Evolutionary conservation across 805 yeast genomes (phyloP).

Genomic region (Ogataea ramenticola): DNA sequence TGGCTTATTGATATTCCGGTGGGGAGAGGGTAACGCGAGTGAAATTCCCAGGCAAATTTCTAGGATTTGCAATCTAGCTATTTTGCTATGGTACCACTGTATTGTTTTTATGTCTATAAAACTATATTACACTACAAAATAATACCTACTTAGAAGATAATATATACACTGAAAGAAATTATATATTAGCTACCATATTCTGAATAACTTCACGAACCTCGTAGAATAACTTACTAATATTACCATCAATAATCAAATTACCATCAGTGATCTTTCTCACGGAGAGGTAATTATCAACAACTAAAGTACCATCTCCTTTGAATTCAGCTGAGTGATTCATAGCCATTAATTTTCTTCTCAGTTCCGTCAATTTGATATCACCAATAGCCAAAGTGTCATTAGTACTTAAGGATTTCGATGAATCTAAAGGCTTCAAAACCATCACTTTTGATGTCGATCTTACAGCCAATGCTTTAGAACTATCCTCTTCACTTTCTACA

Average conservation of each 20-base stretch:
- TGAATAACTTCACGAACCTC: conserved; percentile 66
- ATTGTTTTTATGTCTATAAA: too few species aligned
- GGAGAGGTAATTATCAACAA: conserved; percentile 70
- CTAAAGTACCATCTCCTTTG: conserved; percentile 87
- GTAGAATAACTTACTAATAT: conserved; percentile 67
- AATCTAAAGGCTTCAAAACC: neutral
- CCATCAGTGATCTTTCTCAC: conserved; percentile 78
- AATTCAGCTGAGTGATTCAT: conserved; percentile 74
- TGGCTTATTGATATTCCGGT: too few species aligned
- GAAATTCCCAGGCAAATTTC: too few species aligned
- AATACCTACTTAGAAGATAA: too few species aligned
- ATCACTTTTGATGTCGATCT: conserved; percentile 3
- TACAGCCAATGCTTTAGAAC: neutral
- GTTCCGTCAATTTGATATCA: conserved; percentile 75
- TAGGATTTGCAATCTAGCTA: too few species aligned
- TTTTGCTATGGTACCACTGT: too few species aligned
- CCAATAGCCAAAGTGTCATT: conserved; percentile 66
- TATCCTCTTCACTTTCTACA: conserved; percentile 6
- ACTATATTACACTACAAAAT: too few species aligned
- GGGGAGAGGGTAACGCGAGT: too few species aligned
- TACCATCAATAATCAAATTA: conserved; percentile 79
- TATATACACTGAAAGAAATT: neutral
- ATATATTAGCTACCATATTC: conserved; percentile 51
- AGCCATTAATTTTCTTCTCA: conserved; percentile 53
- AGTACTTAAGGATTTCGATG: neutral